These are phyloP conservation scores for Mortierella sp. DNA, from an alignment of 371 early-diverging fungal genomes.

Conservation along the genomic window DNA sequence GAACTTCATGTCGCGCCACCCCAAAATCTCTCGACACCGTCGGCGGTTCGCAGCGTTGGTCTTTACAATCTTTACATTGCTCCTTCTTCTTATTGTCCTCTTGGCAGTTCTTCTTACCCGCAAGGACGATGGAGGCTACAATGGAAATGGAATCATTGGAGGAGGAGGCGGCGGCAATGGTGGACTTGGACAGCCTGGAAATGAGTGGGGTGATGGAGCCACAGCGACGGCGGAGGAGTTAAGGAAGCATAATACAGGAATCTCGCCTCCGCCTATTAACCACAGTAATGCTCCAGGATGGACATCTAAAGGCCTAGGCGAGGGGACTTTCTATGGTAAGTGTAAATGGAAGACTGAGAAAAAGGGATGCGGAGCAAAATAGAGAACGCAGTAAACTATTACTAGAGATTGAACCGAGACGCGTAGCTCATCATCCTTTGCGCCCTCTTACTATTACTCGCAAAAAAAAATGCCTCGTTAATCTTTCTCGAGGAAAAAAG, in stretches of 20 bases:
- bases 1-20: constrained; percentile 37
- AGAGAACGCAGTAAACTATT: too few relatives aligned
- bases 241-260: constrained; percentile 34
- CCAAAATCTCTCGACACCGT: constrained; percentile 41
- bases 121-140: constrained; percentile 6
- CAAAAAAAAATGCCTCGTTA: too few relatives aligned
- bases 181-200: constrained; percentile 13
- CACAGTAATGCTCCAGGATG: constrained; percentile 40
- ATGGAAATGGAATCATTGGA: not conserved
- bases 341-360: too few relatives aligned
- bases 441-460: too few relatives aligned
- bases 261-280: constrained; percentile 37
- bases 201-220: constrained; percentile 5
- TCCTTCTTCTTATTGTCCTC: constrained; percentile 31
- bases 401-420: too few relatives aligned
- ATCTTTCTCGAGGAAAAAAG: too few relatives aligned
- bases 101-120: constrained; percentile 27
- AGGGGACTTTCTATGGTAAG: constrained; percentile 62
- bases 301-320: constrained; percentile 51
- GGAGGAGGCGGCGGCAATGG: not conserved
- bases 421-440: too few relatives aligned
- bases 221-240: constrained; percentile 26
- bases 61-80: constrained; percentile 2
- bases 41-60: constrained; percentile 40
- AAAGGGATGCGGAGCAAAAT: too few relatives aligned